phyloP scores from a whole-genome alignment of 2,329 filamentous ascomycete genomes.

The Pezicula neosporulosa region DNA sequence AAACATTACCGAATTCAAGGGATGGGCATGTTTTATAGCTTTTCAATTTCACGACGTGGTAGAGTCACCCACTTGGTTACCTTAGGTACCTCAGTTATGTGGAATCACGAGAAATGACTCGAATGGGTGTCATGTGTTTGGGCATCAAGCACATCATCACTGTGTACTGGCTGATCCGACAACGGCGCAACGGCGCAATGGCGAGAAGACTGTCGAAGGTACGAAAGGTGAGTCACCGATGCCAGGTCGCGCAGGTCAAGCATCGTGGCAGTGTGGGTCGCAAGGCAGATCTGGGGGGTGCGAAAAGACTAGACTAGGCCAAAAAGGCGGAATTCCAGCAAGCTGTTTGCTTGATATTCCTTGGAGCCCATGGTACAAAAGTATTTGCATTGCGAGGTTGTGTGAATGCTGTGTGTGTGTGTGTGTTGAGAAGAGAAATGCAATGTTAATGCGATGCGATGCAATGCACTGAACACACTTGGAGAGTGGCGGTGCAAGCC shows the following conservation, averaged over 20 bases:
- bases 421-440: too few species aligned
- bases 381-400: too few species aligned
- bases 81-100: not conserved
- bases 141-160: not conserved
- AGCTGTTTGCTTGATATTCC: too few species aligned
- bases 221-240: not conserved
- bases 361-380: too few species aligned
- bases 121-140: not conserved
- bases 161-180: not conserved
- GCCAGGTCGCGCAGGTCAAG: not conserved
- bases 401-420: too few species aligned
- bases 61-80: slow-evolving; percentile 11
- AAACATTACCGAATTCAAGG: slow-evolving; percentile 2
- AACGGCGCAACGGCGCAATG: not conserved
- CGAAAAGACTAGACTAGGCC: too few species aligned
- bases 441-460: too few species aligned
- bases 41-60: not conserved
- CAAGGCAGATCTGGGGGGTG: too few species aligned
- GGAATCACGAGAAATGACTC: not conserved
- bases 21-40: slow-evolving; percentile 16
- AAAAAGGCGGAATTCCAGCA: too few species aligned
- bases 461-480: too few species aligned
- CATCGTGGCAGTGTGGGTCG: too few species aligned
- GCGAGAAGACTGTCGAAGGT: not conserved
- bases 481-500: too few species aligned